These are phyloP conservation scores for Trametes polyzona DNA, from an alignment of 1,284 basidiomycete species.

Conservation along the genomic window DNA sequence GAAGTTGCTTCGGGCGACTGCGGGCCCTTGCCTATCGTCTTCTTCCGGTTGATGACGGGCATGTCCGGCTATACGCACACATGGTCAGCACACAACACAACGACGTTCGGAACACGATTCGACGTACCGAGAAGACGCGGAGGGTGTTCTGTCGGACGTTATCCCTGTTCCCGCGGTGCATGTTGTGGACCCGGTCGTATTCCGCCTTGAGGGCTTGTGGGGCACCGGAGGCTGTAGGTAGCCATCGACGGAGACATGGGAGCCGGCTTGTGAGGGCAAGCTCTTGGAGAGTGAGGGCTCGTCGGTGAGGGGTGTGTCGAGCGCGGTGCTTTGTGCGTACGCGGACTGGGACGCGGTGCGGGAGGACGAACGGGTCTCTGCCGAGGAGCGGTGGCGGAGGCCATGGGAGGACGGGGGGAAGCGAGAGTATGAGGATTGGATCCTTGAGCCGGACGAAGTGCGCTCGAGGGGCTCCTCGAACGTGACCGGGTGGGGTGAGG, in stretches of 20 bases:
- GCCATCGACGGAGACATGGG: slow-evolving; percentile 49
- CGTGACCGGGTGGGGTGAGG: slow-evolving; percentile 28
- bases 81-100: background rate
- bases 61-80: slow-evolving; percentile 60
- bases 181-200: slow-evolving; percentile 74
- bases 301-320: slow-evolving; percentile 27
- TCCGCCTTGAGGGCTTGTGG: slow-evolving; percentile 53
- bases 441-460: slow-evolving; percentile 32
- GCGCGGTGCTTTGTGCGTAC: slow-evolving; percentile 17
- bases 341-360: slow-evolving; percentile 36
- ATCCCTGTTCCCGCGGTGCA: slow-evolving; percentile 89
- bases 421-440: slow-evolving; percentile 21
- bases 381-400: slow-evolving; percentile 45
- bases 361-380: slow-evolving; percentile 51
- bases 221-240: slow-evolving; percentile 53
- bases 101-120: background rate
- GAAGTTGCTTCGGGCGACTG: slow-evolving; percentile 76
- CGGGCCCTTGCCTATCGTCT: slow-evolving; percentile 58
- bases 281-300: slow-evolving; percentile 18
- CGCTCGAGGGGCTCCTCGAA: slow-evolving; percentile 42
- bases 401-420: slow-evolving; percentile 17
- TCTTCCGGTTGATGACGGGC: slow-evolving; percentile 56
- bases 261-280: slow-evolving; percentile 16
- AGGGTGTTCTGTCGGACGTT: slow-evolving; percentile 89
- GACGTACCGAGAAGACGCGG: slow-evolving; percentile 86